Evolutionary conservation across 2,329 filamentous ascomycete genomes (phyloP), one percentile per base, ranked within the genome.

Genomic region (Acrodontium crateriforme): DNA sequence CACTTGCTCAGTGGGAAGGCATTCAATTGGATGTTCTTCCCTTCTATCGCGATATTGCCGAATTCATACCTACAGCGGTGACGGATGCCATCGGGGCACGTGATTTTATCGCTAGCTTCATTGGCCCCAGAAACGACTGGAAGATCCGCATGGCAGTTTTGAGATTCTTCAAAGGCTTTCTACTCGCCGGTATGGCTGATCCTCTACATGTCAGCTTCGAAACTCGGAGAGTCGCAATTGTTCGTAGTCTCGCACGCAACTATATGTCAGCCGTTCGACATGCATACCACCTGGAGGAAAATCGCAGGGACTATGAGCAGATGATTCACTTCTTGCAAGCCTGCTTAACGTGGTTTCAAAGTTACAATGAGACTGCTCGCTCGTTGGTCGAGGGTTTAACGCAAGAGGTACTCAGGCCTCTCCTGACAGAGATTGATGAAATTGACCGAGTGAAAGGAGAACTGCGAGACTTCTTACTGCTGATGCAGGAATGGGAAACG

Each of bases 51-150:
- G 11, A 11, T 8, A n/a, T 14, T 15, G 27, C 19, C 14, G 6
- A 16, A 11, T 9, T 29, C 7, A 18, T 14, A 6, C 27, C 17
- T 5, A 11, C 10, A 6, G 7, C 26, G 3, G 14, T 18, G 12
- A 29, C 29, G 22, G 31, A 33, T n/a, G 6, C 9, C 4, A 12
- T 11, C 2, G 29, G 26, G 26, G 27, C 24, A 12, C 19, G n/a
- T 9, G 18, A 4, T 5, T 32, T 24, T 21, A 15, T 32, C 7
- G 12, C n/a, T n/a, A 22, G 8, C 10, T 22, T 4, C 20, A n/a
- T 22, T 10, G 8, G 10, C 4, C n/a, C n/a, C 9, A 9, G 9
- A 9, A 27, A 19, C 10, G 18, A 19, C 15, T 9, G 6, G 9
- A 17, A 11, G 15, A 18, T 25, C 6, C 28, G 32, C 11, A 7